phyloP scores from a whole-genome alignment of 805 yeast species.

The Lipomyces chichibuensis region DNA sequence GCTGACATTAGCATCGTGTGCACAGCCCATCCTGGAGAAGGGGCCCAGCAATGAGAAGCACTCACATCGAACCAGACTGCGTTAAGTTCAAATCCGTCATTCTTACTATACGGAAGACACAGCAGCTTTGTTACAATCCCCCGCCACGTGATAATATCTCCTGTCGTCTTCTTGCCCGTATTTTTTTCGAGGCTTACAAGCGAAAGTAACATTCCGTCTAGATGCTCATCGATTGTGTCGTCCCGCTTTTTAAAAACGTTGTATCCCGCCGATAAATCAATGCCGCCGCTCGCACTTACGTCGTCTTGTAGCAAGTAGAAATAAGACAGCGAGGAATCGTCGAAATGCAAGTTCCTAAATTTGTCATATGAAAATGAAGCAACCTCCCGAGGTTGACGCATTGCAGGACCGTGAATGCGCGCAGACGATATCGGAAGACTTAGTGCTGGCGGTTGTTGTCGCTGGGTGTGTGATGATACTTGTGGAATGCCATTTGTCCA shows the following conservation, averaged over 20 bases:
- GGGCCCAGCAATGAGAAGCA: slow-evolving; percentile 36
- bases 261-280: slow-evolving; percentile 69
- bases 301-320: slow-evolving; percentile 76
- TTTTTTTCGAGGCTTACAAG: slow-evolving; percentile 59
- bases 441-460: slow-evolving; percentile 6
- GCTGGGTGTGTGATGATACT: slow-evolving; percentile 12
- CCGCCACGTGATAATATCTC: slow-evolving; percentile 79
- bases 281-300: slow-evolving; percentile 51
- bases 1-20: background rate
- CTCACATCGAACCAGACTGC: slow-evolving; percentile 63
- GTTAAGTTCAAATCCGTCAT: slow-evolving; percentile 63
- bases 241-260: slow-evolving; percentile 60
- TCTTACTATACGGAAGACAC: slow-evolving; percentile 62
- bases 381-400: slow-evolving; percentile 85
- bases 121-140: slow-evolving; percentile 79
- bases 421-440: slow-evolving; percentile 21
- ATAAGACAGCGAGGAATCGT: slow-evolving; percentile 63
- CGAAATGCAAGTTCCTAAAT: slow-evolving; percentile 48
- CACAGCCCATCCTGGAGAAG: background rate
- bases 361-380: slow-evolving; percentile 66
- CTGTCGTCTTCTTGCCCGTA: slow-evolving; percentile 50
- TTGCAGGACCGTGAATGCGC: slow-evolving; percentile 51
- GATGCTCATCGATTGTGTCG: slow-evolving; percentile 52
- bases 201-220: slow-evolving; percentile 61
- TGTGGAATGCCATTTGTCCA: slow-evolving; percentile 6